These are phyloP conservation scores for Chytriomyces sp. DNA, from an alignment of 192 early-diverging fungal species.

Conservation along the genomic window DNA sequence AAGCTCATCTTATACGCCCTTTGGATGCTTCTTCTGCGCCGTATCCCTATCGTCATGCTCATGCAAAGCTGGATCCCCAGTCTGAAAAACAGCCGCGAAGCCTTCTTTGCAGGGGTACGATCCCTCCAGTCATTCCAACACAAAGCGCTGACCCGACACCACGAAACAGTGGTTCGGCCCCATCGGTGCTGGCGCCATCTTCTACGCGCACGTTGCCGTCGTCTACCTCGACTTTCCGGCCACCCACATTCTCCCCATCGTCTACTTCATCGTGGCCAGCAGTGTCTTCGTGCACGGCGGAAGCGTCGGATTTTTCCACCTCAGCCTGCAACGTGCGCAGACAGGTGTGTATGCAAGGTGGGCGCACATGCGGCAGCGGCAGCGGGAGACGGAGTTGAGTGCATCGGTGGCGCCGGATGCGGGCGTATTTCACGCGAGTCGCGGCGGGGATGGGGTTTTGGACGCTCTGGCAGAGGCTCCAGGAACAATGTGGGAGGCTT, in stretches of 20 bases:
- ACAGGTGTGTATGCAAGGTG: not conserved
- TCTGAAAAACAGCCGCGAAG: constrained; percentile 70
- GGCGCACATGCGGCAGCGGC: not conserved
- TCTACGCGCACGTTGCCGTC: constrained; percentile 55
- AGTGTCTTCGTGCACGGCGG: constrained; percentile 84
- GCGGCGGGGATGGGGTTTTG: not conserved
- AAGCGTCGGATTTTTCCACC: constrained; percentile 70
- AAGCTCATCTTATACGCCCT: constrained; percentile 64
- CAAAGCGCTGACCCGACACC: not conserved
- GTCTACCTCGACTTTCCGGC: constrained; percentile 26
- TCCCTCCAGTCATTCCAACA: not conserved
- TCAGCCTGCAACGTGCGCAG: constrained; percentile 13
- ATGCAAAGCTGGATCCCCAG: constrained; percentile 72
- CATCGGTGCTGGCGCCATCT: constrained; percentile 72
- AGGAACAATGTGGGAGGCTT: not conserved
- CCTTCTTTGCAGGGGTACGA: constrained; percentile 62
- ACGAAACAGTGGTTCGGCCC: constrained; percentile 80
- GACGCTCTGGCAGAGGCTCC: not conserved
- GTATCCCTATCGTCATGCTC: constrained; percentile 67
- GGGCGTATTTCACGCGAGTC: not conserved
- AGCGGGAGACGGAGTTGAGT: not conserved
- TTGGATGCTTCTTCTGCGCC: constrained; percentile 67
- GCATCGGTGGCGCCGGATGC: not conserved
- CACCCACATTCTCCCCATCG: constrained; percentile 31
- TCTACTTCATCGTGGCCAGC: constrained; percentile 68